Base-by-base conservation (phyloP, 192 early-diverging fungal genomes). In the Coemansia sp. region DNA sequence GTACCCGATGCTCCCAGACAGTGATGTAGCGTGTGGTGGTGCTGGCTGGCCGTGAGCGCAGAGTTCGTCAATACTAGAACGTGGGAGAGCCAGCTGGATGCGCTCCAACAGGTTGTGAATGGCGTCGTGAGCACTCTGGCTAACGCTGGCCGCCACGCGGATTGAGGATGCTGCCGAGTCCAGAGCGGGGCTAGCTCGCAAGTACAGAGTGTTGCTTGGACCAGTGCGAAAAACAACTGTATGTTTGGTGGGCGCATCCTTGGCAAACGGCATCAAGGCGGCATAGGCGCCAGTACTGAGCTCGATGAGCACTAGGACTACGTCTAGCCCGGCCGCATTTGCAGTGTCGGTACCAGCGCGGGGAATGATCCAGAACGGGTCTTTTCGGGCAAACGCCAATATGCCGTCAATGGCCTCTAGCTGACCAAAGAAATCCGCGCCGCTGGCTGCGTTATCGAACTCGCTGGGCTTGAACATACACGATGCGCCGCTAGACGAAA, bases 371-470 rank as follows among this genome's bases (percentile, higher is more conserved):
- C 72, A 80, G 42, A 68, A 75, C 11, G 59, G 53, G 43, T 72
- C 65, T 31, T 66, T 80, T 38, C 77, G 65, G 16, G 66, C 69
- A 68, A 75, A 80, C 2, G 69, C 72, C 39, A 80, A 55, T 34
- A 68, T 56, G 10, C 73, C 25, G 9, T 64, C 58, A 13, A 79
- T 34, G 21, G n/a, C 18, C 1, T 31, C 60, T 42, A 80, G 52
- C n/a, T 57, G 64, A 41, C 72, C 66, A 65, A 79, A 55, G 6
- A 11, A 8, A 10, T 43, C 14, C 8, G 3, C n/a, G 11, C 45
- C 43, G 12, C 21, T 41, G 23, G 35, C 48, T 25, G 48, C 3
- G 6, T 21, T 33, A 14, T 26, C 23, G 2, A 50, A 35, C 7
- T 53, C 42, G 3, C 16, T 28, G 11, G 60, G 26, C 28, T 43